Percentiles rank a stretch among this genome's conserved stretches.
Evolutionary conservation across 2,329 filamentous ascomycete genomes (phyloP).

Genomic region (Aspergillus jensenii): DNA sequence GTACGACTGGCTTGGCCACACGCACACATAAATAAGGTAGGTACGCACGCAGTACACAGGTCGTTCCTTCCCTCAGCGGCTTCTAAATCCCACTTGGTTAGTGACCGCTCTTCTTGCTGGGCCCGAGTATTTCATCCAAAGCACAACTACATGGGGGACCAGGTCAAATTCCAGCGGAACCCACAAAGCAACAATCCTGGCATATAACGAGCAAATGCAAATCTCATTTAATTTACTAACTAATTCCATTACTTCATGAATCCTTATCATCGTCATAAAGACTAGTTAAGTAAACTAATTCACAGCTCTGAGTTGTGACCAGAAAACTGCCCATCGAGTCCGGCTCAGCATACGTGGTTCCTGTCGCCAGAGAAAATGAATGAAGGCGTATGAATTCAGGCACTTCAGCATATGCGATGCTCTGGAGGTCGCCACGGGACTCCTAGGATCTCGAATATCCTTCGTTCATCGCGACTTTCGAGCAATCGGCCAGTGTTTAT

Average conservation of each 20-base stretch:
- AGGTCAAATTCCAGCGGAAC: neutral
- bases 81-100: neutral
- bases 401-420: conserved; percentile 68
- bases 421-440: conserved; percentile 69
- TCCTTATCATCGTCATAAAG: neutral
- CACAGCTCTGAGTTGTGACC: neutral
- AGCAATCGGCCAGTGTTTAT: conserved; percentile 17
- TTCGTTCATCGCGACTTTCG: conserved; percentile 19
- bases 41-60: neutral
- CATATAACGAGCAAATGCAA: neutral
- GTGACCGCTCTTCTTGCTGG: conserved; percentile 14
- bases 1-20: conserved; percentile 8
- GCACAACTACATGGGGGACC: too few species aligned
- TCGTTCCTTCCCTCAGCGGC: neutral
- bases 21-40: neutral
- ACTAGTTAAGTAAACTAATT: too few species aligned
- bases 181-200: neutral
- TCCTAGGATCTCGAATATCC: conserved; percentile 20
- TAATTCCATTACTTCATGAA: neutral
- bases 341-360: neutral
- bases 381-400: neutral
- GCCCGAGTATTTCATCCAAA: neutral
- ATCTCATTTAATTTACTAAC: neutral
- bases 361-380: neutral
- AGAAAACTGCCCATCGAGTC: neutral